Evolutionary conservation across 768 basidiomycete genomes (phyloP), one percentile per base, ranked within the genome.

Genomic region (Serpula lacrymans): DNA sequence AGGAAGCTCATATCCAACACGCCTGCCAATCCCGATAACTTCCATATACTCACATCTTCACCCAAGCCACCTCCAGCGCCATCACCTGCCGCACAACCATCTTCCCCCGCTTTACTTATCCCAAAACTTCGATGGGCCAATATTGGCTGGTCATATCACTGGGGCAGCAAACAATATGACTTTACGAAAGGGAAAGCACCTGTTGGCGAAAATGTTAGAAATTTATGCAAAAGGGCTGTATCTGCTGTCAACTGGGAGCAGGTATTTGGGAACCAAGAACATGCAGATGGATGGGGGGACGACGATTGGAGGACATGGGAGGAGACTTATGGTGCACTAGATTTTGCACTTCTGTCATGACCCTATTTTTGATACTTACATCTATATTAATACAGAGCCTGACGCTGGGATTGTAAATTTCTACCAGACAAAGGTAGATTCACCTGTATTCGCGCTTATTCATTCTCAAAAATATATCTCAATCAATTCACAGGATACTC

Each of bases 371-470:
- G 12, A 9, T 20, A 6, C 30, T 11, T 31, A 13, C 9, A 28
- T 14, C 20, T n/a, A n/a, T 25, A 35, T 11, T 23, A 33, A 36
- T 16, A 7, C 49, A 94, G 92, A 88, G 57, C 91, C 94, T 3
- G 95, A 99, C 54, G 94, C 93, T 9, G 95, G 94, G 6, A 96
- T 98, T 37, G 85, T 96, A 39, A 98, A 98, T 57, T 96, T 93
- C 56, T 97, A 96, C 57, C 88, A 93, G 60, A 75, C 73, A 32
- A 86, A 82, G 62, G 82, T 77, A 23, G 28, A 53, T 47, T 11
- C 7, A 7, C 17, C 23, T 2, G 4, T 17, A 7, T 10, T 22
- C 10, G 3, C 6, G 18, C 3, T 29, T 13, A 22, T 12, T 27
- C 3, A 16, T 37, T 14, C 21, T 2, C 20, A 12, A 20, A 21